Evolutionary conservation across 345 rosid species (phyloP).

Genomic region (Eucalyptus curtisii): DNA sequence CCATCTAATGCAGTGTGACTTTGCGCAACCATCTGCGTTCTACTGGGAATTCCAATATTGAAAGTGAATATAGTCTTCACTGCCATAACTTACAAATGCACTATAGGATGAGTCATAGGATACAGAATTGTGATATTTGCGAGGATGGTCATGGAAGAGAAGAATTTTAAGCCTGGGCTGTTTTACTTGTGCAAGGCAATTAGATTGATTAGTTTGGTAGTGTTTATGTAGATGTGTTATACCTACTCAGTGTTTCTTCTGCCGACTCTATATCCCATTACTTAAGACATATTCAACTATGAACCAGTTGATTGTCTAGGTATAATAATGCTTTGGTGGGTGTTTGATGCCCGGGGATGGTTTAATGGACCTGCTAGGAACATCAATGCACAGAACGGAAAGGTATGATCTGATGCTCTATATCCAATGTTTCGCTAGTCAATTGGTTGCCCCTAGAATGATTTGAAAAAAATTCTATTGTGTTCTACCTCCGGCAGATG

Average conservation of each 20-base stretch:
- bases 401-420: not conserved
- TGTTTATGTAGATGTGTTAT: slow-evolving; percentile 51
- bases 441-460: not conserved
- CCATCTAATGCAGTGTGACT: slow-evolving; percentile 59
- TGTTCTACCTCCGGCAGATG: not conserved
- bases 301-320: slow-evolving; percentile 39
- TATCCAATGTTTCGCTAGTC: not conserved
- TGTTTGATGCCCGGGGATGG: slow-evolving; percentile 42
- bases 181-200: slow-evolving; percentile 46
- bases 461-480: not conserved
- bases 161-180: slow-evolving; percentile 42
- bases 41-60: slow-evolving; percentile 43
- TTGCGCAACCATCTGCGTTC: slow-evolving; percentile 38
- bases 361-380: slow-evolving; percentile 52
- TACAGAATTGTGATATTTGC: slow-evolving; percentile 47
- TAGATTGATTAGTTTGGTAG: slow-evolving; percentile 29
- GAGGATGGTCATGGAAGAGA: slow-evolving; percentile 47
- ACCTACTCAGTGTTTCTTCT: slow-evolving; percentile 45
- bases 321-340: slow-evolving; percentile 44
- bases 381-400: slow-evolving; percentile 19
- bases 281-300: slow-evolving; percentile 40
- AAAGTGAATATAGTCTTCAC: slow-evolving; percentile 41
- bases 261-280: slow-evolving; percentile 35
- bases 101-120: slow-evolving; percentile 60
- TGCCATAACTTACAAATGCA: slow-evolving; percentile 44